Percentiles rank a stretch among this genome's conserved stretches.
phyloP scores from a whole-genome alignment of 2,329 filamentous ascomycete genomes.

The Ceratocystis ficicola region DNA sequence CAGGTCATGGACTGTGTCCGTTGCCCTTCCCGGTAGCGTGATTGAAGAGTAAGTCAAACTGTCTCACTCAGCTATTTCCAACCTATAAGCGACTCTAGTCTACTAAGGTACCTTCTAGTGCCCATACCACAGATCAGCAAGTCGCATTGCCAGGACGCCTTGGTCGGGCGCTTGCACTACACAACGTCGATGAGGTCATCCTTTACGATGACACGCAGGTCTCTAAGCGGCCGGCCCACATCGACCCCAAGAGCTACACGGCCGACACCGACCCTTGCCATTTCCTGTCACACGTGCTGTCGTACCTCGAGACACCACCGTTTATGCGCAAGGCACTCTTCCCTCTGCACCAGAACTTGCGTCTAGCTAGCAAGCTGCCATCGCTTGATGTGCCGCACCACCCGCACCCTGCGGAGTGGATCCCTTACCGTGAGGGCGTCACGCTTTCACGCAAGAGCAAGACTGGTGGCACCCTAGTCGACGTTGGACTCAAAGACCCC shows the following conservation, averaged over 20 bases:
- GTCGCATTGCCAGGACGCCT: slow-evolving; percentile 62
- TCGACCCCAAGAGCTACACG: slow-evolving; percentile 46
- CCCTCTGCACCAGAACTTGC: slow-evolving; percentile 64
- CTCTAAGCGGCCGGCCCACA: slow-evolving; percentile 35
- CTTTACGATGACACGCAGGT: slow-evolving; percentile 59
- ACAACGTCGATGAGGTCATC: slow-evolving; percentile 72
- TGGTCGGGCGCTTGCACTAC: slow-evolving; percentile 69
- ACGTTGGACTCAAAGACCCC: slow-evolving; percentile 44
- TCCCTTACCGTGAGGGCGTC: slow-evolving; percentile 68
- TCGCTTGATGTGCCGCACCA: slow-evolving; percentile 80
- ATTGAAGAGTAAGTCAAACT: slow-evolving; percentile 51
- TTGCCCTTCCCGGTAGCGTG: slow-evolving; percentile 68
- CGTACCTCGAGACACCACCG: slow-evolving; percentile 73
- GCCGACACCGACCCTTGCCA: slow-evolving; percentile 64
- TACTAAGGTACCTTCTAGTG: slow-evolving; percentile 35
- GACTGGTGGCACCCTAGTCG: slow-evolving; percentile 42
- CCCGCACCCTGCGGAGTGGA: slow-evolving; percentile 62
- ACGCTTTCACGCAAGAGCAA: slow-evolving; percentile 36
- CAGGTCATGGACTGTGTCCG: slow-evolving; percentile 60
- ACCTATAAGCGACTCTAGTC: background rate
- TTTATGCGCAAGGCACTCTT: slow-evolving; percentile 68
- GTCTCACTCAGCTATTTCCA: too few species aligned
- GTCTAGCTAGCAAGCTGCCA: slow-evolving; percentile 59
- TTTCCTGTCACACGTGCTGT: slow-evolving; percentile 66
- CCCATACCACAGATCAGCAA: slow-evolving; percentile 61